Evolutionary conservation across 805 yeast genomes (phyloP).

Genomic region (Saccharomycopsis sp.): DNA sequence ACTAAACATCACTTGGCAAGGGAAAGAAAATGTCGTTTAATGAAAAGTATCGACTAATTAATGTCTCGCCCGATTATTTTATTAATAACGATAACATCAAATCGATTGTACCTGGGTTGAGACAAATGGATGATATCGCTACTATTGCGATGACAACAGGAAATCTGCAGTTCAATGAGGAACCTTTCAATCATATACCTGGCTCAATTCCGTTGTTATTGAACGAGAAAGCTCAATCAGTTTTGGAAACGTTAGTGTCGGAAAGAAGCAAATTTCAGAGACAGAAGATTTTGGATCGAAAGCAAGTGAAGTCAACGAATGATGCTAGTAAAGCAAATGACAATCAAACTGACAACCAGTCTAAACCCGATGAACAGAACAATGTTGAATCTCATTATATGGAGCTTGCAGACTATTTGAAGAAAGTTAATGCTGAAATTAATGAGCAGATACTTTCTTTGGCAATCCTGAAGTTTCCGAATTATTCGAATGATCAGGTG

Average conservation of each 20-base stretch:
- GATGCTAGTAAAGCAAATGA: conserved; percentile 19
- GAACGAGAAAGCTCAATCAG: neutral
- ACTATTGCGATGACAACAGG: neutral
- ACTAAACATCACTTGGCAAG: no score
- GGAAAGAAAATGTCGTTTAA: no score
- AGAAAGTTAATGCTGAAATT: neutral
- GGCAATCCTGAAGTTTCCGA: conserved; percentile 13
- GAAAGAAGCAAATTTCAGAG: conserved; percentile 9
- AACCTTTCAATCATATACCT: conserved; percentile 5
- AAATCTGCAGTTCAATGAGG: neutral
- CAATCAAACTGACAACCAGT: neutral
- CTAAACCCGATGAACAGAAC: neutral
- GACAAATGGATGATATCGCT: neutral
- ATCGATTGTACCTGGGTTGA: conserved; percentile 13
- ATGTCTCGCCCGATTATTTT: conserved; percentile 5
- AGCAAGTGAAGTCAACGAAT: neutral
- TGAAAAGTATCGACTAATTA: conserved; percentile 1
- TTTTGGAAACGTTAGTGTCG: conserved; percentile 3
- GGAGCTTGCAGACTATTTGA: conserved; percentile 5
- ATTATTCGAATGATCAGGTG: conserved; percentile 3
- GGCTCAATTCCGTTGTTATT: conserved; percentile 13
- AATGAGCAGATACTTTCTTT: conserved; percentile 16
- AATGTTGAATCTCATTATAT: conserved; percentile 5
- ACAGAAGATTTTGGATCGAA: conserved; percentile 8
- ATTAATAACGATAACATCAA: conserved; percentile 8